Evolutionary conservation across 2,329 filamentous ascomycete genomes (phyloP).

Genomic region (Diaporthe ilicicola): DNA sequence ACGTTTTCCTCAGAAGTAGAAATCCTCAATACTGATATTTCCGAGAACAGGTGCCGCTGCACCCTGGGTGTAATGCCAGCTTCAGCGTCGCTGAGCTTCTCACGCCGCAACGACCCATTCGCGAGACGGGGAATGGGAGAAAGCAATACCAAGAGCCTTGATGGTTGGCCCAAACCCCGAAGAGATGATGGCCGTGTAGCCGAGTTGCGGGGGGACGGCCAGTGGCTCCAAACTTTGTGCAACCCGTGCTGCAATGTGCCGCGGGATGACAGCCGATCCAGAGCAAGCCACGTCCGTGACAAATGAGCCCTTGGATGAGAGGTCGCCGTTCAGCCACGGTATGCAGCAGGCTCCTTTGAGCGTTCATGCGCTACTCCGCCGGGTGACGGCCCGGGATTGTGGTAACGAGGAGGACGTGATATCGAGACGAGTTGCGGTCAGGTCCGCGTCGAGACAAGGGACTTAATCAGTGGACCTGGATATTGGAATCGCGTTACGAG

Average conservation of each 20-base stretch:
- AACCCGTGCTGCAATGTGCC: background rate
- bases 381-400: background rate
- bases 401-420: constrained; percentile 5
- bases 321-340: background rate
- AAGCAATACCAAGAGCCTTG: background rate
- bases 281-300: constrained; percentile 1
- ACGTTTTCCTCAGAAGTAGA: background rate
- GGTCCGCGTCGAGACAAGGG: no score
- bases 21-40: background rate
- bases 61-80: background rate
- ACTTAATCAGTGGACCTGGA: no score
- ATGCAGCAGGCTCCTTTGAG: background rate
- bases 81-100: background rate
- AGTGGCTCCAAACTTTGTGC: background rate
- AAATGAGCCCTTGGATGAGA: background rate
- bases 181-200: background rate
- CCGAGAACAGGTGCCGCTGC: background rate
- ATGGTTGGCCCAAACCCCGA: no score
- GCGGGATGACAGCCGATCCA: constrained; percentile 10
- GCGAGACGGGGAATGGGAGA: background rate
- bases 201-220: background rate
- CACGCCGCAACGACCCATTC: background rate
- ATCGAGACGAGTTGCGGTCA: background rate
- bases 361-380: background rate
- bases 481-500: no score